Evolutionary conservation across 2,329 filamentous ascomycete species (phyloP), one percentile per base, ranked within the genome.

Genomic region (Ascomycota sp.): DNA sequence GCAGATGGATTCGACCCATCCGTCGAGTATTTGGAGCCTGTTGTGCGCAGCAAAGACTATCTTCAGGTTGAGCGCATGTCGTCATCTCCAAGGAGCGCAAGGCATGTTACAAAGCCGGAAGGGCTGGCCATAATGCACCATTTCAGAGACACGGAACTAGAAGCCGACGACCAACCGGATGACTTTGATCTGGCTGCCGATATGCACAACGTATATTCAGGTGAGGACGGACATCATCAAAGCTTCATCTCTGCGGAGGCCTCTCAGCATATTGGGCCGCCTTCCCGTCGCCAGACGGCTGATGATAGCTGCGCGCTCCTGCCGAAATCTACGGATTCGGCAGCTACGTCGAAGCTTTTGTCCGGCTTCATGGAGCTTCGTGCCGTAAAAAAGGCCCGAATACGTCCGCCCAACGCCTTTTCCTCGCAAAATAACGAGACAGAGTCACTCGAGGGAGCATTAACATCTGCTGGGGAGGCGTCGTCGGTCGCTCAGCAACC

Each of bases 311-410:
- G 10, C 7, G 31, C 6, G 7, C 12, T 45, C 1, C 35, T 50
- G 6, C 39, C 44, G 2, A 25, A 30, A 6, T 36, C 36, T 2
- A 33, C 30, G 9, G 43, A 48, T 13, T 27, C 39, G 7, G 41
- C 40, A 21, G 42, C 45, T 2, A 48, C 50, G 2, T 41, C 41
- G 5, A 47, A 37, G 21, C 39, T 56, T 2, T 35, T 56, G 2
- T 40, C 40, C 2, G 43, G 39, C 9, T 56, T 53, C 25, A 46
- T 56, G 35, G 38, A 51, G 8, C 40, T 56, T 6, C 44, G 46
- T 7, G 41, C 39, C n/a, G 37, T 43, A 0, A 53, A 53, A 26
- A 45, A 36, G n/a, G 30, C 29, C 5, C 44, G 43, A 12, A 27
- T 37, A n/a, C 12, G 28, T 30, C 33, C 27, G 12, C 25, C 9